Evolutionary conservation across 441 rosid species (phyloP), one percentile per base, ranked within the genome.

Genomic region (Euphorbia corollata): DNA sequence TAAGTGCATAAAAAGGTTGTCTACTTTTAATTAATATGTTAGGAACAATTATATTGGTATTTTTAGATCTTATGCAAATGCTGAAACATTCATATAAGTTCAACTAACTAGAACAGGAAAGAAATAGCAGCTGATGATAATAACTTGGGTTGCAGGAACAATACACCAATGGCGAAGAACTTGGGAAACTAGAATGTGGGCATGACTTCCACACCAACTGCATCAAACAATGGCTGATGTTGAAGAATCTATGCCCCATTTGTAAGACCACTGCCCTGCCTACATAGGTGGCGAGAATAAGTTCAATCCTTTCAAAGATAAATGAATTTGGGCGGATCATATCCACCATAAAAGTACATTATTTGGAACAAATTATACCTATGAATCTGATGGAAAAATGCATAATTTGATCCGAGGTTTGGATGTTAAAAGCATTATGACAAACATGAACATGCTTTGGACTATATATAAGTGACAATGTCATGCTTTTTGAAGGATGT

Each of bases 141-240:
- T 54, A 22, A 50, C 41, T 41, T 63, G 10, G 15, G 38, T 8
- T 68, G 59, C 87, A 92, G 96, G 96, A 88, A 75, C 85, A 84
- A 74, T 88, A 84, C 71, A 75, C 3, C 12, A 81, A 80, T 24
- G 93, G 90, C 19, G 91, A 89, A 72, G 81, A 86, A 61, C 71
- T 88, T 1, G 98, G 98, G 67, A 79, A 71, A n/a, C 76, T 92
- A 50, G 87, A 86, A 51, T 92, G 98, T 36, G 91, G 93, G 22
- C 98, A 92, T 67, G 86, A 80, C 48, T 92, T 89, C 66, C 98
- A 92, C 47, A 77, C 73, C 18, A 65, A 78, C 75, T 92, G 98
- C 82, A 84, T 92, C 82, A 92, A 85, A 67, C 90, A 85, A 69
- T 92, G 95, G 98, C 73, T 92, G 58, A 76, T 74, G 90, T 83